Conservation (phyloP, 2,329 filamentous ascomycete species). For the Achaetomium macrosporum region DNA sequence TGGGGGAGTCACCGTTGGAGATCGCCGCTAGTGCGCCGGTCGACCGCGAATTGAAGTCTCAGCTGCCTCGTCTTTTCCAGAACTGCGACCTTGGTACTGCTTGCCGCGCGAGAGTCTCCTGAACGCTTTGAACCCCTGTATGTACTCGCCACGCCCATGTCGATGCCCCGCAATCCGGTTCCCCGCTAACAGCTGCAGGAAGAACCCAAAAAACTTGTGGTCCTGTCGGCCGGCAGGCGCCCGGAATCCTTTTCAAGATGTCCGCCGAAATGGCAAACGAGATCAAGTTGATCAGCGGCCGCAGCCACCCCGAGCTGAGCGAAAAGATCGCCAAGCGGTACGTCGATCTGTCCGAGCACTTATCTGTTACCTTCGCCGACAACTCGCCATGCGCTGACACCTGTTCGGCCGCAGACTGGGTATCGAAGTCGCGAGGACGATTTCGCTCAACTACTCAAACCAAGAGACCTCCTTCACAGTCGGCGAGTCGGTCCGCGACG, state of each 20-base stretch:
- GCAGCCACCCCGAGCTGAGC: constrained; percentile 44
- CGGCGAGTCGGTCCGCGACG: constrained; percentile 90
- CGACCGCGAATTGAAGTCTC: constrained; percentile 10
- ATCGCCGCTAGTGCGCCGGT: constrained; percentile 11
- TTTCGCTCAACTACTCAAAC: constrained; percentile 80
- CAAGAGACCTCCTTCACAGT: constrained; percentile 88
- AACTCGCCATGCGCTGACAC: constrained; percentile 9
- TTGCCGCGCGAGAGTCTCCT: background rate
- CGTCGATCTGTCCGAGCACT: background rate
- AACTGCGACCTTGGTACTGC: background rate
- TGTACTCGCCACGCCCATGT: constrained; percentile 10
- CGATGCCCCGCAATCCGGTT: constrained; percentile 19
- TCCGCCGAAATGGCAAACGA: constrained; percentile 43
- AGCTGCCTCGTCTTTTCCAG: background rate
- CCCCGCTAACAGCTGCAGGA: constrained; percentile 23
- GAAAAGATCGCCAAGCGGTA: constrained; percentile 31
- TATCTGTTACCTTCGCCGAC: no score
- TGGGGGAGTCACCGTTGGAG: constrained; percentile 9
- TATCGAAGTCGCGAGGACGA: constrained; percentile 71
- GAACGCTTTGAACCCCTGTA: background rate
- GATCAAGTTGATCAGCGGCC: constrained; percentile 47
- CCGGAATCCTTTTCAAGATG: constrained; percentile 20
- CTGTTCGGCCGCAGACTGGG: constrained; percentile 50
- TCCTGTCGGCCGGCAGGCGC: constrained; percentile 18
- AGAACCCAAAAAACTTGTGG: constrained; percentile 18